phyloP scores from a whole-genome alignment of 176 grass and related monocot species.

The Phyllostachys edulis region DNA sequence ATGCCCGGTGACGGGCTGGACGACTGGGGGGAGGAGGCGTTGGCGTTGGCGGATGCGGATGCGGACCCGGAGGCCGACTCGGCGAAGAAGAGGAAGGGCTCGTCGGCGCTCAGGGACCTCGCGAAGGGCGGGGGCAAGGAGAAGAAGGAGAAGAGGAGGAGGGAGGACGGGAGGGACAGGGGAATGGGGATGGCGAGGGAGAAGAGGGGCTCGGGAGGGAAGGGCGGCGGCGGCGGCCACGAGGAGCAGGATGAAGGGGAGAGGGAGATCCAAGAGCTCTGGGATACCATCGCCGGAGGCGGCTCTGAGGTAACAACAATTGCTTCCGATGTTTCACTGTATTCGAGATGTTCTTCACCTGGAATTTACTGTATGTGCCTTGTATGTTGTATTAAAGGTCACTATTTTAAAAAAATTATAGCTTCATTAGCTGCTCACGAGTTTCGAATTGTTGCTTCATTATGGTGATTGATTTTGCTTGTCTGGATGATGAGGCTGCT shows the following conservation, averaged over 20 bases:
- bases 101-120: slow-evolving; percentile 40
- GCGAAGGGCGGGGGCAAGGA: slow-evolving; percentile 44
- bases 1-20: slow-evolving; percentile 49
- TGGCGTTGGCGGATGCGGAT: slow-evolving; percentile 34
- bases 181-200: slow-evolving; percentile 58
- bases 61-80: slow-evolving; percentile 2
- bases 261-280: slow-evolving; percentile 73
- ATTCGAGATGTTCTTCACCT: not conserved
- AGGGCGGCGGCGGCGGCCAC: slow-evolving; percentile 36
- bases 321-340: not conserved
- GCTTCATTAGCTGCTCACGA: not conserved
- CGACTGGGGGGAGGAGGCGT: slow-evolving; percentile 44
- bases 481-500: not conserved
- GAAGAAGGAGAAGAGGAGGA: slow-evolving; percentile 52
- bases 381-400: not conserved
- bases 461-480: not conserved
- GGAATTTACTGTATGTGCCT: not conserved
- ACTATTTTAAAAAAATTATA: not conserved
- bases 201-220: slow-evolving; percentile 38
- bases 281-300: slow-evolving; percentile 75
- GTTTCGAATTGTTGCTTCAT: not conserved
- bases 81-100: slow-evolving; percentile 59
- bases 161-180: slow-evolving; percentile 36
- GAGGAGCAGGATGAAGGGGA: slow-evolving; percentile 46
- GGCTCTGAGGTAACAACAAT: slow-evolving; percentile 59